These are phyloP conservation scores for Colletotrichum orchidophilum DNA, from an alignment of 2,329 filamentous ascomycete species.

Conservation along the genomic window DNA sequence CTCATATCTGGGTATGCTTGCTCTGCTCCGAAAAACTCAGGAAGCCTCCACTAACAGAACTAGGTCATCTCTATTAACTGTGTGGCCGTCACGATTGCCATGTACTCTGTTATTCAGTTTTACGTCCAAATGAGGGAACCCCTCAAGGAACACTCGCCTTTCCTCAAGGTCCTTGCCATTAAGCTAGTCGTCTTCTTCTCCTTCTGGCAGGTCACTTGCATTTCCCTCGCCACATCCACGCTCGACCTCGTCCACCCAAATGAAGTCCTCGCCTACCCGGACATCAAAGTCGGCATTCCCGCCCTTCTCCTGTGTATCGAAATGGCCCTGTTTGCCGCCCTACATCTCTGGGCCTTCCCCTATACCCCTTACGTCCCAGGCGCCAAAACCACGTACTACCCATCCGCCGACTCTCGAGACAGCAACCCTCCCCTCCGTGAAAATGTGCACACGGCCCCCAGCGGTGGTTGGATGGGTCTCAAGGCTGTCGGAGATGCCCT, in stretches of 20 bases:
- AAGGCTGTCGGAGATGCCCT: constrained; percentile 76
- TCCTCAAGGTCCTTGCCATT: constrained; percentile 85
- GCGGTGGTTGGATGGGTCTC: constrained; percentile 71
- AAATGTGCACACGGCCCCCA: constrained; percentile 60
- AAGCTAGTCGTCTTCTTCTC: constrained; percentile 92
- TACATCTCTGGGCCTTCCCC: constrained; percentile 86
- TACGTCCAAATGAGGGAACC: constrained; percentile 79
- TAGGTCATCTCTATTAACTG: constrained; percentile 75
- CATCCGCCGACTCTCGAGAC: constrained; percentile 52
- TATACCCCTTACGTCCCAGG: constrained; percentile 73
- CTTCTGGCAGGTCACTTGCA: constrained; percentile 79
- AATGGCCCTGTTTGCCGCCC: constrained; percentile 81
- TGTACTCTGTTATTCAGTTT: constrained; percentile 90
- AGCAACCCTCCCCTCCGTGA: constrained; percentile 50
- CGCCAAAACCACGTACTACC: constrained; percentile 57
- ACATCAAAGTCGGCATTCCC: constrained; percentile 84
- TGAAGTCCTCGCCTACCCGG: constrained; percentile 71
- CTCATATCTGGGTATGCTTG: constrained; percentile 79
- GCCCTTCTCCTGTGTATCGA: constrained; percentile 82
- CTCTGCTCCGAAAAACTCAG: constrained; percentile 1
- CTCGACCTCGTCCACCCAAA: constrained; percentile 71
- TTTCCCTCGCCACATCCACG: constrained; percentile 63
- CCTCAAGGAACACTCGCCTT: constrained; percentile 74
- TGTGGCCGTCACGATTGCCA: constrained; percentile 79
- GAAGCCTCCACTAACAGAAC: constrained; percentile 4